These are phyloP conservation scores for Cryptococcus sp. DNA, from an alignment of 1,284 basidiomycete species.

Conservation along the genomic window DNA sequence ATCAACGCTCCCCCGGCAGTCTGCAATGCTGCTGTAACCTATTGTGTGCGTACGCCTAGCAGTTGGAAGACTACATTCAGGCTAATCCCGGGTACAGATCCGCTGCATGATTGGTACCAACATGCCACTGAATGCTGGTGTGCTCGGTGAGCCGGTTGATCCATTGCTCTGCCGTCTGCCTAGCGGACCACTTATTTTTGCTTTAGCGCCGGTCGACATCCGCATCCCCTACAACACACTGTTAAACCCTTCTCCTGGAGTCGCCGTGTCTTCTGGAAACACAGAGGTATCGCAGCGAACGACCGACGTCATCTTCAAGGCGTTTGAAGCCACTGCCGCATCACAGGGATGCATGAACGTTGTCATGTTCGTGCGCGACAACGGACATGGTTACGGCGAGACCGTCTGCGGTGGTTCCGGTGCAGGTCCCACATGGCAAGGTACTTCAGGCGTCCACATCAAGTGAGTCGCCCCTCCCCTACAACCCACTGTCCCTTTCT, in stretches of 20 bases:
- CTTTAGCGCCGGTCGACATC: neutral
- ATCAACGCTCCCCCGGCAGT: constrained; percentile 69
- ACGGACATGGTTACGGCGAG: constrained; percentile 81
- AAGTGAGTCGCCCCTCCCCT: constrained; percentile 7
- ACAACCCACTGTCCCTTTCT: too few species aligned
- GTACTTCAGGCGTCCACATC: constrained; percentile 53
- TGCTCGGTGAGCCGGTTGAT: constrained; percentile 38
- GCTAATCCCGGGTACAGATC: constrained; percentile 14
- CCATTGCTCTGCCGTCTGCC: too few species aligned
- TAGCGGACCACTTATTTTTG: neutral
- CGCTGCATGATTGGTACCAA: constrained; percentile 55
- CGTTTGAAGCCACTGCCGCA: constrained; percentile 88
- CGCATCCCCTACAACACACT: constrained; percentile 71
- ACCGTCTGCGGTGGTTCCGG: constrained; percentile 93
- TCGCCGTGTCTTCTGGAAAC: constrained; percentile 90
- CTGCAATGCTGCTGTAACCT: constrained; percentile 89
- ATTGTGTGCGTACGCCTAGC: constrained; percentile 84
- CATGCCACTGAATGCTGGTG: constrained; percentile 90
- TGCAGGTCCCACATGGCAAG: constrained; percentile 87
- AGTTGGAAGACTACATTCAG: constrained; percentile 48
- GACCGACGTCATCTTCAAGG: constrained; percentile 90
- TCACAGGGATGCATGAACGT: constrained; percentile 86
- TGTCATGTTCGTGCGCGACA: constrained; percentile 70
- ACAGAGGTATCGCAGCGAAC: constrained; percentile 90
- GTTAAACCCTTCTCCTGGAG: constrained; percentile 76